A percentile compares a stretch with the other conserved stretches of the same genome.
phyloP scores from a whole-genome alignment of 768 basidiomycete species.

The Leccinum boreale region DNA sequence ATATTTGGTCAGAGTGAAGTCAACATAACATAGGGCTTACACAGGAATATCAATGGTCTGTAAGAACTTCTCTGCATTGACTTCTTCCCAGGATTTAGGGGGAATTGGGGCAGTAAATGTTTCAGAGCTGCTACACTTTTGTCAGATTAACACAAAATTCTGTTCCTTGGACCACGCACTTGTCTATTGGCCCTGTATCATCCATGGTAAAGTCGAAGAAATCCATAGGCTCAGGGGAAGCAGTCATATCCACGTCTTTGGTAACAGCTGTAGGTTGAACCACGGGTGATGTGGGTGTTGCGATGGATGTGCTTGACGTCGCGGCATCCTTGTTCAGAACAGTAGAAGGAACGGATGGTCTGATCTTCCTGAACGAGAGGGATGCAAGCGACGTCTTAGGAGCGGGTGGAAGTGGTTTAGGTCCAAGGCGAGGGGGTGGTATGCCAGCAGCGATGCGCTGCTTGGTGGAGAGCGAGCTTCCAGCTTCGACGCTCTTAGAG shows the following conservation, averaged over 20 bases:
- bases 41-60: slow-evolving; percentile 22
- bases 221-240: slow-evolving; percentile 24
- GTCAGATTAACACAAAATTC: neutral
- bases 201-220: slow-evolving; percentile 11
- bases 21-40: slow-evolving; percentile 14
- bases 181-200: slow-evolving; percentile 2
- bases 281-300: slow-evolving; percentile 13
- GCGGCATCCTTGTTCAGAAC: slow-evolving; percentile 15
- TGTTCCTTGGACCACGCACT: slow-evolving; percentile 9
- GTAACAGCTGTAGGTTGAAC: neutral
- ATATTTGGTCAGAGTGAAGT: neutral
- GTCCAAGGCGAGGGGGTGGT: slow-evolving; percentile 29
- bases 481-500: slow-evolving; percentile 21
- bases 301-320: neutral
- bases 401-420: slow-evolving; percentile 32
- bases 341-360: slow-evolving; percentile 8
- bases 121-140: slow-evolving; percentile 3
- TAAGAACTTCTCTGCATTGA: slow-evolving; percentile 25
- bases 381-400: slow-evolving; percentile 26
- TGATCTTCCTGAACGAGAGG: slow-evolving; percentile 47
- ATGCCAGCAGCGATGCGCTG: slow-evolving; percentile 45
- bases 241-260: neutral
- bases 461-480: slow-evolving; percentile 48
- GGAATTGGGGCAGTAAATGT: slow-evolving; percentile 6
- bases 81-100: slow-evolving; percentile 19